A percentile compares a stretch with the other conserved stretches of the same genome.
These are phyloP conservation scores for Yamadazyma dendronema DNA, from an alignment of 1,139 yeast genomes.

Conservation along the genomic window DNA sequence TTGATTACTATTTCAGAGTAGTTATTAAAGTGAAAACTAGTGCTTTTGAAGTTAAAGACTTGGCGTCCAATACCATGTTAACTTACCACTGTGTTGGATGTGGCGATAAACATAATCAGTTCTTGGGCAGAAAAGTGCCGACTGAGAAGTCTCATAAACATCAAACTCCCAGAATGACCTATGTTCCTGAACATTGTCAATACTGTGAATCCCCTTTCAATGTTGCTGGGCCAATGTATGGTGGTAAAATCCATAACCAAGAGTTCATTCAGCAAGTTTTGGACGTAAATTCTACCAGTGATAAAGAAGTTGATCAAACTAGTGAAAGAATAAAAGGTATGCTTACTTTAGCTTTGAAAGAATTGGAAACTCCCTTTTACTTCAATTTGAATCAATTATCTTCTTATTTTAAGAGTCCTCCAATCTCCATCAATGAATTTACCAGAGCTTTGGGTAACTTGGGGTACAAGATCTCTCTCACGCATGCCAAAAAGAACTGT, in stretches of 20 bases:
- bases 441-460: slow-evolving; percentile 82
- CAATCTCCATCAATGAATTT: slow-evolving; percentile 73
- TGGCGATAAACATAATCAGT: slow-evolving; percentile 68
- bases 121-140: slow-evolving; percentile 61
- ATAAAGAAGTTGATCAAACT: slow-evolving; percentile 65
- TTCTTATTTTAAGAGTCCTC: slow-evolving; percentile 74
- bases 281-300: slow-evolving; percentile 48
- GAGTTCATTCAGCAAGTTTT: slow-evolving; percentile 66
- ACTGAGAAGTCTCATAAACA: slow-evolving; percentile 25
- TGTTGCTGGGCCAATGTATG: slow-evolving; percentile 97
- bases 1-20: slow-evolving; percentile 88
- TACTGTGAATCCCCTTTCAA: slow-evolving; percentile 72
- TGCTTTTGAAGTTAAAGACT: slow-evolving; percentile 76
- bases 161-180: slow-evolving; percentile 36
- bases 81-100: slow-evolving; percentile 89
- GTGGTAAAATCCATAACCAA: slow-evolving; percentile 68
- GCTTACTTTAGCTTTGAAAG: slow-evolving; percentile 79
- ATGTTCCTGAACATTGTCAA: slow-evolving; percentile 54
- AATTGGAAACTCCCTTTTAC: slow-evolving; percentile 72
- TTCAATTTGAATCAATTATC: slow-evolving; percentile 77
- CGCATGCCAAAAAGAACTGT: slow-evolving; percentile 86
- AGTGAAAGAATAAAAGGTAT: slow-evolving; percentile 84
- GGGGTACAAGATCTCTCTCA: slow-evolving; percentile 77
- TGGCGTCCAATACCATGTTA: slow-evolving; percentile 72
- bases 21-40: slow-evolving; percentile 74